Evolutionary conservation across 108 stramenopile genomes (phyloP).

Genomic region (Stephanodiscus triporus): DNA sequence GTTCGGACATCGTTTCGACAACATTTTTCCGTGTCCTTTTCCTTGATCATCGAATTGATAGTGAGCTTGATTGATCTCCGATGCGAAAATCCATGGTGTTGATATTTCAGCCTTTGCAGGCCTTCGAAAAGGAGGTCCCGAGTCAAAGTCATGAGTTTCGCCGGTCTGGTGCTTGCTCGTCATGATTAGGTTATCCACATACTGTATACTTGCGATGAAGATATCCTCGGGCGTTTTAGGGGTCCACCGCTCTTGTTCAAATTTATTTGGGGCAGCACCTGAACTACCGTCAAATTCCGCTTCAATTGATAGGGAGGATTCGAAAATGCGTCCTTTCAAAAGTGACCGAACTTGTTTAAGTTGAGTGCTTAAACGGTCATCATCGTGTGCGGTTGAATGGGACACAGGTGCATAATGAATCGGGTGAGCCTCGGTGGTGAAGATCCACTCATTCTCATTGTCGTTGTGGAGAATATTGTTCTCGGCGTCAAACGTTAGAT

Average conservation of each 20-base stretch:
- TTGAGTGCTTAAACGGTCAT: constrained; percentile 8
- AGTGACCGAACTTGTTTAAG: constrained; percentile 22
- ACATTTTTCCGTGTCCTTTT: constrained; percentile 39
- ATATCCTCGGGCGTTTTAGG: constrained; percentile 1
- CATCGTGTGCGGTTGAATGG: not conserved
- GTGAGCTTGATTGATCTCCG: constrained; percentile 43
- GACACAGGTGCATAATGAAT: constrained; percentile 59
- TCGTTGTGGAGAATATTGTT: constrained; percentile 78
- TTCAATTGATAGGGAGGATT: not conserved
- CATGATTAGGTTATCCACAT: not conserved
- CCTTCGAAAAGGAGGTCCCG: constrained; percentile 14
- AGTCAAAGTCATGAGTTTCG: not conserved
- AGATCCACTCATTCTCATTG: constrained; percentile 76
- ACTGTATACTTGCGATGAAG: not conserved
- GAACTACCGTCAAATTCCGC: not conserved
- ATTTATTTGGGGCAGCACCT: not conserved
- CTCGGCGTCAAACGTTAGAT: constrained; percentile 87
- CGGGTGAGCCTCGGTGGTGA: constrained; percentile 98
- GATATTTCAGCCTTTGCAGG: constrained; percentile 1
- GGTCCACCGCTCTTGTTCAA: constrained; percentile 29
- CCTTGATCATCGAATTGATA: constrained; percentile 17
- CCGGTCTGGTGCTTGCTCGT: not conserved
- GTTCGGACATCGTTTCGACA: constrained; percentile 71
- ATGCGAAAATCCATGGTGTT: constrained; percentile 26
- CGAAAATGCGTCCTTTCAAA: constrained; percentile 13